These are phyloP conservation scores for Trichoderma guizhouense DNA, from an alignment of 2,329 filamentous ascomycete species.

Conservation along the genomic window DNA sequence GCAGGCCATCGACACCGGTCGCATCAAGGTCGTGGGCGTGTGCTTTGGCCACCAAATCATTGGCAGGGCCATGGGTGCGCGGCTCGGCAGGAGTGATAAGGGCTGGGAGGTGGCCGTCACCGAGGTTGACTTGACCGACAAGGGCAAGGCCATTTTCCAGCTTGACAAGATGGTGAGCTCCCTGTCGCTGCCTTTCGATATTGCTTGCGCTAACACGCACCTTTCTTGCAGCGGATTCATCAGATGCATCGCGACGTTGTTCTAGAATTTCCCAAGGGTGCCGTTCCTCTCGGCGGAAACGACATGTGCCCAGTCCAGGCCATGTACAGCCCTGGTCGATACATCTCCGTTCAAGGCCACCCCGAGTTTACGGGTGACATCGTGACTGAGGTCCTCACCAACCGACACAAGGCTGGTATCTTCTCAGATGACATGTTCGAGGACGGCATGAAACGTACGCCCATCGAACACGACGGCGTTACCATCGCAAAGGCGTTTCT, in stretches of 20 bases:
- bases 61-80: slow-evolving; percentile 39
- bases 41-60: slow-evolving; percentile 51
- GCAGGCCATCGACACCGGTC: slow-evolving; percentile 31
- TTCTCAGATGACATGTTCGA: slow-evolving; percentile 67
- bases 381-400: slow-evolving; percentile 38
- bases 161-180: slow-evolving; percentile 33
- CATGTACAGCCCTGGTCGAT: slow-evolving; percentile 37
- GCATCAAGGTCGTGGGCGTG: slow-evolving; percentile 60
- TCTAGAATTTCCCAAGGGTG: slow-evolving; percentile 37
- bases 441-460: slow-evolving; percentile 64
- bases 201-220: slow-evolving; percentile 4
- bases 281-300: slow-evolving; percentile 41
- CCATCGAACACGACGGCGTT: slow-evolving; percentile 74
- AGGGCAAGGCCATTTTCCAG: slow-evolving; percentile 40
- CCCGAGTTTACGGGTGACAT: slow-evolving; percentile 43
- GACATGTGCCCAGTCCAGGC: slow-evolving; percentile 41
- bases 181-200: neutral
- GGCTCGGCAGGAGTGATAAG: slow-evolving; percentile 36
- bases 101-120: slow-evolving; percentile 47
- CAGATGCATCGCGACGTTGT: slow-evolving; percentile 50
- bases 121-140: slow-evolving; percentile 37
- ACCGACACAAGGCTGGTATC: slow-evolving; percentile 63
- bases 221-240: slow-evolving; percentile 34
- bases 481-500: slow-evolving; percentile 70
- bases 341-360: slow-evolving; percentile 47